Base-by-base conservation (phyloP, 257 asterid genomes). In the Mitragyna speciosa region DNA sequence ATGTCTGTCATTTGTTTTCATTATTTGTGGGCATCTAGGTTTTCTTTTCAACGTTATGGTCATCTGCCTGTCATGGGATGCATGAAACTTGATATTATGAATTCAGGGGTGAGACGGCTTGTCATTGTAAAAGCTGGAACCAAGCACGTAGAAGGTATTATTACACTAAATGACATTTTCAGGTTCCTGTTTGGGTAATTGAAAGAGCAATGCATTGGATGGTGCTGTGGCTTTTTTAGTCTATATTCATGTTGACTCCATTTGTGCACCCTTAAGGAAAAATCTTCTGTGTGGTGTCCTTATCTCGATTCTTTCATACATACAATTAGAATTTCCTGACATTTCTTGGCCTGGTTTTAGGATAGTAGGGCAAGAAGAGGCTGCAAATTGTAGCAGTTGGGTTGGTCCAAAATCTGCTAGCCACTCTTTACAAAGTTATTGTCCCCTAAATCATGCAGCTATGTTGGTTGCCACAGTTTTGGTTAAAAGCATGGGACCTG, bases 51-150 rank as follows among this genome's bases (percentile, higher is more conserved):
- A n/a, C n/a, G n/a, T n/a, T n/a, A n/a, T n/a, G n/a, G n/a, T n/a
- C n/a, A n/a, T n/a, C n/a, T n/a, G n/a, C n/a, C n/a, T n/a, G n/a
- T 64, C 39, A 64, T 12, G 22, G 12, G 41, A 64, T 64, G 69
- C 73, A 12, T 12, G 63, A 64, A 51, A 45, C 36, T 69, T 64
- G 80, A 43, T 17, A 47, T 64, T 30, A 15, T 51, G 14, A 31
- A 63, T 83, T 77, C 90, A 95, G 99, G 97, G 76, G 97, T 93
- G 20, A 89, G 99, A 80, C 92, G 98, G 75, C 84, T 95, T 58
- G 82, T 95, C 30, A 83, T 93, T 9, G 98, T 95, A 71, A 98
- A 95, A 87, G 96, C 99, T 69, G 99, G 99, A 84, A 95, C 95
- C 90, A 95, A 95, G 85, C 98, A 95, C 0, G 93, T 95, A 41